phyloP scores from a whole-genome alignment of 2,329 filamentous ascomycete species.

The Claviceps paspali region DNA sequence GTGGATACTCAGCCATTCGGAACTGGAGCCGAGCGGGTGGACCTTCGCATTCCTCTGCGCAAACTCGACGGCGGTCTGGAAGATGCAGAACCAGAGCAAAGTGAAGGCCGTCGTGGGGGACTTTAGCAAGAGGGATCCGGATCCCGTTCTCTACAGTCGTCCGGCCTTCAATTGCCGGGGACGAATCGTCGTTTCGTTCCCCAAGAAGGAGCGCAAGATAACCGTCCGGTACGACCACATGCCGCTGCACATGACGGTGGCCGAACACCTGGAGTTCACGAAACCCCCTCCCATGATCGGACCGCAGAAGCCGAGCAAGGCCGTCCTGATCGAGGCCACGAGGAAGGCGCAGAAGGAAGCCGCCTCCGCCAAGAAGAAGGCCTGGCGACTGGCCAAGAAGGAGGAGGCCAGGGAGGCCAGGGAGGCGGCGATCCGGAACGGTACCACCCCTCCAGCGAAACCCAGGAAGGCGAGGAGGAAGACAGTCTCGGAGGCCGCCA shows the following conservation, averaged over 20 bases:
- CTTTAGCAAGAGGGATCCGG: constrained; percentile 31
- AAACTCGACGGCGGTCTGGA: constrained; percentile 36
- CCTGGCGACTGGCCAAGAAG: constrained; percentile 13
- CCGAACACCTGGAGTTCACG: constrained; percentile 30
- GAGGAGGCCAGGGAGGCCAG: constrained; percentile 14
- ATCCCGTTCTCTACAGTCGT: constrained; percentile 28
- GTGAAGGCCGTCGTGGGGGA: constrained; percentile 28
- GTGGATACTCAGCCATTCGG: constrained; percentile 32
- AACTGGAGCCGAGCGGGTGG: constrained; percentile 33
- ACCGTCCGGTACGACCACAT: constrained; percentile 41
- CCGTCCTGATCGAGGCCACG: constrained; percentile 1
- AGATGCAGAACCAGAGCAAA: constrained; percentile 27
- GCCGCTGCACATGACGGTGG: constrained; percentile 40
- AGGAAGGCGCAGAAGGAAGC: constrained; percentile 14
- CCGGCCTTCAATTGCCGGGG: constrained; percentile 46
- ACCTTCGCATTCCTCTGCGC: constrained; percentile 38
- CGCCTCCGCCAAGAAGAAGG: constrained; percentile 11
- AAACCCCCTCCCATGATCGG: constrained; percentile 26
- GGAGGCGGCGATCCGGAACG: not conserved
- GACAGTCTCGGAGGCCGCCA: constrained; percentile 7
- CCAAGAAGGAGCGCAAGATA: constrained; percentile 29
- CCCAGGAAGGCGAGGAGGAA: constrained; percentile 14
- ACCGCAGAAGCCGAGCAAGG: constrained; percentile 10
- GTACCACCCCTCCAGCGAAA: constrained; percentile 8
- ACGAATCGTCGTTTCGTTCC: constrained; percentile 32